Evolutionary conservation across 1,284 basidiomycete genomes (phyloP).

Genomic region (Dichomitus squalens): DNA sequence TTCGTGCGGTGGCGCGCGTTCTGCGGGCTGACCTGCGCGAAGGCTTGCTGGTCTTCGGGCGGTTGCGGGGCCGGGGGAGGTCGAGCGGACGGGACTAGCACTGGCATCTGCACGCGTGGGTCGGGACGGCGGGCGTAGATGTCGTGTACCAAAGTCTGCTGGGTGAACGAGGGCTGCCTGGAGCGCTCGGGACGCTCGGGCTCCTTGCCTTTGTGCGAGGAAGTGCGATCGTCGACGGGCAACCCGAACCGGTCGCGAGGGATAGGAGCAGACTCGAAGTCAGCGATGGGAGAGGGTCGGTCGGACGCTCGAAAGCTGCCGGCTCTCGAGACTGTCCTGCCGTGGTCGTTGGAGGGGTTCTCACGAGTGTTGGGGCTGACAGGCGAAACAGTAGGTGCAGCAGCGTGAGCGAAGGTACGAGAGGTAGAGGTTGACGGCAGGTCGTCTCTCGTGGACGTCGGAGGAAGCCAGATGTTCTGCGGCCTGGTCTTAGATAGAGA

Average conservation of each 20-base stretch:
- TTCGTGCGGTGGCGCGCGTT: conserved; percentile 10
- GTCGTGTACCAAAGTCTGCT: conserved; percentile 15
- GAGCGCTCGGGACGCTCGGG: conserved; percentile 16
- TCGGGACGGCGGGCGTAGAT: conserved; percentile 21
- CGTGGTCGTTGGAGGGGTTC: conserved; percentile 8
- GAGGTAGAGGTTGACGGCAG: conserved; percentile 19
- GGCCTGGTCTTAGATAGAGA: conserved; percentile 27
- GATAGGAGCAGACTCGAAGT: conserved; percentile 13
- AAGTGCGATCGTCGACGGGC: conserved; percentile 15
- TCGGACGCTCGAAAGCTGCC: conserved; percentile 22
- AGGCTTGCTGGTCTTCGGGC: conserved; percentile 14
- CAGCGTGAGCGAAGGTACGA: conserved; percentile 27
- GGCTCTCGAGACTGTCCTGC: conserved; percentile 18
- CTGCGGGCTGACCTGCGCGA: conserved; percentile 12
- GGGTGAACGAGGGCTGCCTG: conserved; percentile 11
- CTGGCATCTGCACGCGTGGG: conserved; percentile 15
- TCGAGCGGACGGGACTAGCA: conserved; percentile 15
- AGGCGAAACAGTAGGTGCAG: conserved; percentile 20
- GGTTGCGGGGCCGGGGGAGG: conserved; percentile 7
- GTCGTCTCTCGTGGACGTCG: conserved; percentile 14
- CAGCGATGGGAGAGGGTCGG: conserved; percentile 14
- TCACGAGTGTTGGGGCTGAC: conserved; percentile 21
- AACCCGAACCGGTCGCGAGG: conserved; percentile 17
- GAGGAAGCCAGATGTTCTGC: conserved; percentile 24
- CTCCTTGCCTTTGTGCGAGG: conserved; percentile 19